Evolutionary conservation across 2,329 filamentous ascomycete genomes (phyloP).

Genomic region (Massarina eburnea): DNA sequence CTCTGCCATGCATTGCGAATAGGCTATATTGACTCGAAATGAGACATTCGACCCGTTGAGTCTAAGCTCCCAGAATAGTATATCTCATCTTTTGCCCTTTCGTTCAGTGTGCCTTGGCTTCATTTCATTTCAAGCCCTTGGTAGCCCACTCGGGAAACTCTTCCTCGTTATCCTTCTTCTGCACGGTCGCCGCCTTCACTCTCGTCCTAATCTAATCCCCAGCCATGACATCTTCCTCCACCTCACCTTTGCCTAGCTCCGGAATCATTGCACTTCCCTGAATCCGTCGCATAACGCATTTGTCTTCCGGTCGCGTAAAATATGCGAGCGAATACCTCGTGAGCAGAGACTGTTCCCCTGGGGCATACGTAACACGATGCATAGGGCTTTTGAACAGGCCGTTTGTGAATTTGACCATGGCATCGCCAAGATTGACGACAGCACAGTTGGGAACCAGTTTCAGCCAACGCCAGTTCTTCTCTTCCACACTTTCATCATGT

Average conservation of each 20-base stretch:
- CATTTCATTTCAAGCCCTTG: neutral
- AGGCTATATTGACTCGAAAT: too few relatives aligned
- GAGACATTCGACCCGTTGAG: too few relatives aligned
- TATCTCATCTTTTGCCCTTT: too few relatives aligned
- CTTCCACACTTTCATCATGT: neutral
- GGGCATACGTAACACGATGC: constrained; percentile 2
- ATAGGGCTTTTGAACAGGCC: neutral
- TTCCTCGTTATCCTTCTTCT: neutral
- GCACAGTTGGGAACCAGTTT: constrained; percentile 39
- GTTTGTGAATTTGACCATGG: constrained; percentile 20
- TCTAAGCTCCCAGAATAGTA: too few relatives aligned
- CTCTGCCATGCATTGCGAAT: too few relatives aligned
- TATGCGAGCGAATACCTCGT: constrained; percentile 1
- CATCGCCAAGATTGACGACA: constrained; percentile 45
- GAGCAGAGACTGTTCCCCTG: neutral
- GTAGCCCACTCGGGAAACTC: neutral
- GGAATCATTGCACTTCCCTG: neutral
- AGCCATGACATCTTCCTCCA: neutral
- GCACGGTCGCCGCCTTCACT: constrained; percentile 1
- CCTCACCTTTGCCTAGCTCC: neutral
- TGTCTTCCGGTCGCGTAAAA: constrained; percentile 2
- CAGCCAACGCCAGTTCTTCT: constrained; percentile 40
- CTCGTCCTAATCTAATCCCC: constrained; percentile 1
- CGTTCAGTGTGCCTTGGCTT: too few relatives aligned
- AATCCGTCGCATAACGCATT: neutral